phyloP scores from a whole-genome alignment of 352 stramenopile genomes.

The Peronospora belbahrii region DNA sequence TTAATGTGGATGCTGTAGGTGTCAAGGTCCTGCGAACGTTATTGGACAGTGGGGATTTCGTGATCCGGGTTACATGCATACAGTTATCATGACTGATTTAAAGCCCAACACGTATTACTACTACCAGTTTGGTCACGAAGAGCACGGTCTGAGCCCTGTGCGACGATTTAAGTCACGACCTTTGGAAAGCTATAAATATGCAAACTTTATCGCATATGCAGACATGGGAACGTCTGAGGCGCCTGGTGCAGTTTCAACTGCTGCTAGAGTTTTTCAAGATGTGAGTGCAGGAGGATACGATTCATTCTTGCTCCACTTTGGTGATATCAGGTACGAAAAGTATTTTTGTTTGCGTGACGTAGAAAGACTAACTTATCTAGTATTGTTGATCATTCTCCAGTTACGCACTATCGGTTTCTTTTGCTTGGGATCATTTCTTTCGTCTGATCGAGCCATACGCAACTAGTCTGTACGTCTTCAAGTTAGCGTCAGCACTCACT shows the following conservation, averaged over 20 bases:
- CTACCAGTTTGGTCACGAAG: constrained; percentile 56
- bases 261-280: constrained; percentile 44
- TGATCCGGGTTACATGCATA: constrained; percentile 60
- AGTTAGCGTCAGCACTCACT: background rate
- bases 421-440: constrained; percentile 72
- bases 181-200: constrained; percentile 17
- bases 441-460: constrained; percentile 60
- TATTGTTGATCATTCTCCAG: constrained; percentile 17
- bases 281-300: constrained; percentile 48
- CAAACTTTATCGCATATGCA: constrained; percentile 54
- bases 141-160: constrained; percentile 38
- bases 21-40: constrained; percentile 43
- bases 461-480: constrained; percentile 42
- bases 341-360: background rate
- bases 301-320: constrained; percentile 68
- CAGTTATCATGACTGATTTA: constrained; percentile 41
- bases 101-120: constrained; percentile 38
- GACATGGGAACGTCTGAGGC: constrained; percentile 50
- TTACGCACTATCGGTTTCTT: constrained; percentile 53
- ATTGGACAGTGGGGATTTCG: constrained; percentile 38
- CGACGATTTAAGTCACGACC: constrained; percentile 37
- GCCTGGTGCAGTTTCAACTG: constrained; percentile 48
- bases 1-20: constrained; percentile 25
- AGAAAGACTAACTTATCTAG: background rate
- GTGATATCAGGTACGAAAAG: constrained; percentile 51